Percentiles rank a stretch among this genome's conserved stretches.
These are phyloP conservation scores for Fusarium sp. DNA, from an alignment of 2,329 filamentous ascomycete genomes.

Conservation along the genomic window DNA sequence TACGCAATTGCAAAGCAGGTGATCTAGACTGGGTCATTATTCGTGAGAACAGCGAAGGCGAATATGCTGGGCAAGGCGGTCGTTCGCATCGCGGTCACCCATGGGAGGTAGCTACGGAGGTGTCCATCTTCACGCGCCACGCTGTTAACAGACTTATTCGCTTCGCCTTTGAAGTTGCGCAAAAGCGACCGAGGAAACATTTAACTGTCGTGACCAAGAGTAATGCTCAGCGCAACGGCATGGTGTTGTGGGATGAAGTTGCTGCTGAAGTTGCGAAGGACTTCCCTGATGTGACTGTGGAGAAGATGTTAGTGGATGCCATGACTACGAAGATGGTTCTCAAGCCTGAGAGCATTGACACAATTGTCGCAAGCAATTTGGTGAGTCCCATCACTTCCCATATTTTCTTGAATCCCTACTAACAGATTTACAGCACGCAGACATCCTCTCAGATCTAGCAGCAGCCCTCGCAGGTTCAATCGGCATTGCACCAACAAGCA, in stretches of 20 bases:
- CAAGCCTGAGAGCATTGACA: slow-evolving; percentile 70
- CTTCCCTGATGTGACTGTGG: slow-evolving; percentile 70
- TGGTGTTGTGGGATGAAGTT: slow-evolving; percentile 77
- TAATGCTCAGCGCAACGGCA: slow-evolving; percentile 74
- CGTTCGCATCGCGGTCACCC: slow-evolving; percentile 68
- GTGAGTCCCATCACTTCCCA: slow-evolving; percentile 26
- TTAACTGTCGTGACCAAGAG: slow-evolving; percentile 75
- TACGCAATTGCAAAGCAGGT: slow-evolving; percentile 62
- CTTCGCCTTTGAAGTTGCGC: slow-evolving; percentile 72
- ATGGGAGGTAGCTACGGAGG: slow-evolving; percentile 73
- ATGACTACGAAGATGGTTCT: slow-evolving; percentile 75
- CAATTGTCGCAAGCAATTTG: slow-evolving; percentile 73
- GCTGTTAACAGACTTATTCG: slow-evolving; percentile 70
- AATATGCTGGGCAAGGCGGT: slow-evolving; percentile 74
- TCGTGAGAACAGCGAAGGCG: slow-evolving; percentile 75
- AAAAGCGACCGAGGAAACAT: slow-evolving; percentile 66
- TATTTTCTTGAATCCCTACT: not conserved
- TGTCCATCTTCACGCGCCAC: slow-evolving; percentile 71
- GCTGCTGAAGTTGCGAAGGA: slow-evolving; percentile 66
- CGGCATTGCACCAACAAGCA: slow-evolving; percentile 77
- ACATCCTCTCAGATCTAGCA: slow-evolving; percentile 78
- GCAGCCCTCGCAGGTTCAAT: slow-evolving; percentile 78
- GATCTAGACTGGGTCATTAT: slow-evolving; percentile 75
- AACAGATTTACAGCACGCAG: slow-evolving; percentile 58
- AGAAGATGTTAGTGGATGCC: slow-evolving; percentile 76